Evolutionary conservation across 306 rosid species (phyloP).

Genomic region (Quillaja saponaria): DNA sequence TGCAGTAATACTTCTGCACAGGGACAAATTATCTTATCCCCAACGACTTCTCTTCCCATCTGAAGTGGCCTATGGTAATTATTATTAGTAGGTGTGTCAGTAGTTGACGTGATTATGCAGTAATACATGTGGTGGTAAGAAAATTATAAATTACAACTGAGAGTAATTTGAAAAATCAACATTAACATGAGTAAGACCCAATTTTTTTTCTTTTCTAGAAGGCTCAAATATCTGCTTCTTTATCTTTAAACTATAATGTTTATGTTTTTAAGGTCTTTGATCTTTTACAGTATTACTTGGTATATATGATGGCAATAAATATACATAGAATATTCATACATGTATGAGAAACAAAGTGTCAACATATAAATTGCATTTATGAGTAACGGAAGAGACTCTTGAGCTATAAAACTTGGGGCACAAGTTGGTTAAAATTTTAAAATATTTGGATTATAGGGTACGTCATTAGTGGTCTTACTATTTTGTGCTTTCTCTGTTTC

Average conservation of each 20-base stretch:
- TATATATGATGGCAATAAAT: too few species aligned
- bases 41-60: conserved; percentile 89
- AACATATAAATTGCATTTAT: too few species aligned
- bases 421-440: background rate
- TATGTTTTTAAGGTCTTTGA: too few species aligned
- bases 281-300: too few species aligned
- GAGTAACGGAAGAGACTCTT: too few species aligned
- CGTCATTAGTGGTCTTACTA: conserved; percentile 1
- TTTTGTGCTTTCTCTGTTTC: conserved; percentile 14
- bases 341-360: too few species aligned
- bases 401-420: background rate
- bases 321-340: too few species aligned
- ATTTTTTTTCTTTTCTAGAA: too few species aligned
- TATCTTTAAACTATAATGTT: too few species aligned
- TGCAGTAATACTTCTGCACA: conserved; percentile 78
- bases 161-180: background rate
- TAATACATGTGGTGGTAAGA: conserved; percentile 2
- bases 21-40: conserved; percentile 83
- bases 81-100: conserved; percentile 15
- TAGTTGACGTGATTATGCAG: conserved; percentile 4
- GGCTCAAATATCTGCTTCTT: too few species aligned
- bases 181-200: too few species aligned
- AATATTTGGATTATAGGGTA: background rate
- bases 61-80: conserved; percentile 65
- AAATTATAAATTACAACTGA: conserved; percentile 5